Conservation (phyloP, 495 filamentous ascomycete genomes). For the Penicillium crystallinum region DNA sequence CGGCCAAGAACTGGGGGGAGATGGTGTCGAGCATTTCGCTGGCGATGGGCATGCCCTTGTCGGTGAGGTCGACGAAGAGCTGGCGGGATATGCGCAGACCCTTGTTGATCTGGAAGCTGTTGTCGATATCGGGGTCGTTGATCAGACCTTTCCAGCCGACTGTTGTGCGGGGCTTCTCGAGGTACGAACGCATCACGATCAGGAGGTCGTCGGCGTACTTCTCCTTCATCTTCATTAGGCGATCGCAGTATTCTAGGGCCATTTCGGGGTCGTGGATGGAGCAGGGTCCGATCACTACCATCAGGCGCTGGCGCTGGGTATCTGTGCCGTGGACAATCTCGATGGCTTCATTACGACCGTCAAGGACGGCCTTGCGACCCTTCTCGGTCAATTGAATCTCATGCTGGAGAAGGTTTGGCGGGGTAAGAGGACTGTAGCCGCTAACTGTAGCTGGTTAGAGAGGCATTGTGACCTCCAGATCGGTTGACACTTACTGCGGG, state of each 20-base stretch:
- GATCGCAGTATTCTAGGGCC: slow-evolving; percentile 89
- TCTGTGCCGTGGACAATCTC: slow-evolving; percentile 77
- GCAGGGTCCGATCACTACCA: slow-evolving; percentile 94
- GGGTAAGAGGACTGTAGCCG: slow-evolving; percentile 89
- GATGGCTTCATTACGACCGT: slow-evolving; percentile 75
- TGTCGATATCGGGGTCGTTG: slow-evolving; percentile 98
- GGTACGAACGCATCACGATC: slow-evolving; percentile 96
- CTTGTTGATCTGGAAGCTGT: slow-evolving; percentile 99
- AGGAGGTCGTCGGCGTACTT: slow-evolving; percentile 86
- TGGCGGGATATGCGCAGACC: slow-evolving; percentile 82
- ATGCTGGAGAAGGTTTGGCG: slow-evolving; percentile 91
- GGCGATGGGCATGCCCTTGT: slow-evolving; percentile 95
- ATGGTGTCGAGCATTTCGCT: slow-evolving; percentile 99
- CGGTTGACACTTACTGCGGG: slow-evolving; percentile 63
- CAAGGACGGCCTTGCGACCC: slow-evolving; percentile 74
- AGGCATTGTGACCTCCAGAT: neutral
- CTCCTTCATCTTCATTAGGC: slow-evolving; percentile 73
- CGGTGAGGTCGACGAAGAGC: slow-evolving; percentile 90
- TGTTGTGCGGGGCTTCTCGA: slow-evolving; percentile 97
- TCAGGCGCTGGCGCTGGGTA: slow-evolving; percentile 60
- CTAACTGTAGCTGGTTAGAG: slow-evolving; percentile 51
- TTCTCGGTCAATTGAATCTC: slow-evolving; percentile 78
- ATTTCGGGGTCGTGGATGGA: slow-evolving; percentile 93
- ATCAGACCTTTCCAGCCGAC: slow-evolving; percentile 99
- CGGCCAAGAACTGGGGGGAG: slow-evolving; percentile 96